Percentiles rank a stretch among this genome's conserved stretches.
These are phyloP conservation scores for Canavalia gladiata DNA, from an alignment of 306 rosid genomes.

Conservation along the genomic window DNA sequence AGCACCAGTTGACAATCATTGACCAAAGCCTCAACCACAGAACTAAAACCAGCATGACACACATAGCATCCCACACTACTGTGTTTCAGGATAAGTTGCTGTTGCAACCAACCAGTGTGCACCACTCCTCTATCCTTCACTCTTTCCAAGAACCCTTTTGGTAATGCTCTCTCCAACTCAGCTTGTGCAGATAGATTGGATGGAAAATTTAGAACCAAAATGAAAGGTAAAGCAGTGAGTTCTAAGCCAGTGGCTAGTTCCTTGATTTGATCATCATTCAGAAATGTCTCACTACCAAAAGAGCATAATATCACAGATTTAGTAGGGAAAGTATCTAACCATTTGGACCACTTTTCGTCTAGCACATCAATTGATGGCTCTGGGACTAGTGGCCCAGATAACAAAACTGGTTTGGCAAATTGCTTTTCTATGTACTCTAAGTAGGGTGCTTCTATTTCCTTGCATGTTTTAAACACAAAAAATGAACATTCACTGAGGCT, in stretches of 20 bases:
- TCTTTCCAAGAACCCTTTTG: slow-evolving; percentile 56
- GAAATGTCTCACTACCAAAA: slow-evolving; percentile 69
- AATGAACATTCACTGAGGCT: slow-evolving; percentile 49
- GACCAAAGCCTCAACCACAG: slow-evolving; percentile 60
- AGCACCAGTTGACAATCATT: slow-evolving; percentile 61
- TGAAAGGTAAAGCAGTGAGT: slow-evolving; percentile 57
- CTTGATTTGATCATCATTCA: slow-evolving; percentile 52
- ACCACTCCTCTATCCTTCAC: slow-evolving; percentile 56
- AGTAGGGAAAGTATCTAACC: slow-evolving; percentile 49
- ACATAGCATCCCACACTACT: slow-evolving; percentile 51
- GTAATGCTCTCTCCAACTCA: slow-evolving; percentile 52
- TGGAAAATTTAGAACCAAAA: slow-evolving; percentile 60
- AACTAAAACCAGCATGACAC: slow-evolving; percentile 64
- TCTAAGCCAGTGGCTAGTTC: slow-evolving; percentile 62
- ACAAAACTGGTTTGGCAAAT: slow-evolving; percentile 40
- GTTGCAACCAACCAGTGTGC: slow-evolving; percentile 67
- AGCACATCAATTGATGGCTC: slow-evolving; percentile 48
- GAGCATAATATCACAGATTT: slow-evolving; percentile 59
- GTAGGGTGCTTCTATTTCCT: slow-evolving; percentile 57
- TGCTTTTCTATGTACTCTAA: slow-evolving; percentile 53
- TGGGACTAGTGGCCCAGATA: slow-evolving; percentile 61
- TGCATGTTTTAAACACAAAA: slow-evolving; percentile 48
- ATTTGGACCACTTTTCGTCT: slow-evolving; percentile 51
- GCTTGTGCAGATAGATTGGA: not conserved
- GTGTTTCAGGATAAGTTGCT: slow-evolving; percentile 58